Evolutionary conservation across 306 rosid species (phyloP).

Genomic region (Clitoria ternatea): DNA sequence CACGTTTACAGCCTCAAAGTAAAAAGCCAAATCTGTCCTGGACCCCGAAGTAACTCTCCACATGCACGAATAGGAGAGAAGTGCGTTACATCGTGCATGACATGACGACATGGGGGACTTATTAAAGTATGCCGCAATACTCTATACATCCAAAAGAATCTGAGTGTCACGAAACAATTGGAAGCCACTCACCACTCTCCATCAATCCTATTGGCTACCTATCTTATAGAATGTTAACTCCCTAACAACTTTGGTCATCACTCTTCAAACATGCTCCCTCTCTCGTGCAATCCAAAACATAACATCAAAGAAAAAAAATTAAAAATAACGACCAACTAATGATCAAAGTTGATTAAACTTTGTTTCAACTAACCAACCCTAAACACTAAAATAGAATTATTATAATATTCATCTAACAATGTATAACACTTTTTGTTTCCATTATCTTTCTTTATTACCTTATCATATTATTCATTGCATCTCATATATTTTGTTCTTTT

Average conservation of each 20-base stretch:
- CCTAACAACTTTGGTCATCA: not conserved
- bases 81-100: conserved; percentile 11
- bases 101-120: not conserved
- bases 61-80: conserved; percentile 8
- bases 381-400: too few species aligned
- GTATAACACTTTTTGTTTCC: too few species aligned
- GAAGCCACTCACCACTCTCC: not conserved
- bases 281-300: not conserved
- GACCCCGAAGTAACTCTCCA: conserved; percentile 5
- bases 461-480: too few species aligned
- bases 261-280: conserved; percentile 14
- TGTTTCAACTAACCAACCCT: not conserved
- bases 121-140: not conserved
- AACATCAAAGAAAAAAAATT: not conserved
- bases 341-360: not conserved
- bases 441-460: too few species aligned
- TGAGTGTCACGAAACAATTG: conserved; percentile 30
- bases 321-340: too few species aligned
- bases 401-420: too few species aligned
- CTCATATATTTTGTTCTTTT: too few species aligned
- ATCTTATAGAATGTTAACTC: not conserved
- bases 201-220: not conserved
- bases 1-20: not conserved
- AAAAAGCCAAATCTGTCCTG: not conserved
- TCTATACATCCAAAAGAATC: not conserved